A percentile compares a stretch with the other conserved stretches of the same genome.
phyloP scores from a whole-genome alignment of 306 rosid species.

The Casuarina glauca region DNA sequence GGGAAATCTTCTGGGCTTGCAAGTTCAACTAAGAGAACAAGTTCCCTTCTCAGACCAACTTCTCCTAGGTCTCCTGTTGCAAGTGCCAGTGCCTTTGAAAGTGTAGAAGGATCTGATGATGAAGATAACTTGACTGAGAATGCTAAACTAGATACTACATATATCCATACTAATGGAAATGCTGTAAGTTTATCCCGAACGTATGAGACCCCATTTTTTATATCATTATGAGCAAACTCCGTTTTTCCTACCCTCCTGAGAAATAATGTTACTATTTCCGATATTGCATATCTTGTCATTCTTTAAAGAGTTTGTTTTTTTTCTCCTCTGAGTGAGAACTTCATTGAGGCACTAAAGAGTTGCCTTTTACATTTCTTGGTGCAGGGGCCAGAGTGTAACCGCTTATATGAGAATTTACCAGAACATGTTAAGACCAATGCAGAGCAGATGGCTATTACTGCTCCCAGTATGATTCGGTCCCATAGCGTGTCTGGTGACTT shows the following conservation, averaged over 20 bases:
- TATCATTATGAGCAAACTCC: conserved; percentile 3
- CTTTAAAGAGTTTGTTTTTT: conserved; percentile 8
- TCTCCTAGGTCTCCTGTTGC: conserved; percentile 96
- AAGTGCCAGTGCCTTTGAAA: conserved; percentile 91
- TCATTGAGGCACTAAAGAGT: neutral
- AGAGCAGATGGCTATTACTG: conserved; percentile 62
- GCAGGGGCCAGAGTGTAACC: conserved; percentile 65
- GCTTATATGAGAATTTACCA: conserved; percentile 58
- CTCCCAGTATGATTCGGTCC: conserved; percentile 90
- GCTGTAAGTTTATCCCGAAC: conserved; percentile 54
- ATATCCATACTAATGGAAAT: conserved; percentile 69
- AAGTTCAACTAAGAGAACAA: conserved; percentile 52
- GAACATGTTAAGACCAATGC: conserved; percentile 61
- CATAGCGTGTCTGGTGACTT: conserved; percentile 95
- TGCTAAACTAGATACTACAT: conserved; percentile 48
- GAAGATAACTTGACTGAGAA: conserved; percentile 59
- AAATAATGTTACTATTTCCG: conserved; percentile 9
- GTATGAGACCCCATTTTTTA: conserved; percentile 5
- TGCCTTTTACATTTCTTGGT: conserved; percentile 14
- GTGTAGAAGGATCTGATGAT: conserved; percentile 88
- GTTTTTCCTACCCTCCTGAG: neutral
- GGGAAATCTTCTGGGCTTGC: conserved; percentile 54
- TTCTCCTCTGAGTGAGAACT: conserved; percentile 7
- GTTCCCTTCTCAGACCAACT: conserved; percentile 49
- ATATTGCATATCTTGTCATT: neutral